Evolutionary conservation across 2,329 filamentous ascomycete species (phyloP), one percentile per base, ranked within the genome.

Genomic region (Xylariales sp.): DNA sequence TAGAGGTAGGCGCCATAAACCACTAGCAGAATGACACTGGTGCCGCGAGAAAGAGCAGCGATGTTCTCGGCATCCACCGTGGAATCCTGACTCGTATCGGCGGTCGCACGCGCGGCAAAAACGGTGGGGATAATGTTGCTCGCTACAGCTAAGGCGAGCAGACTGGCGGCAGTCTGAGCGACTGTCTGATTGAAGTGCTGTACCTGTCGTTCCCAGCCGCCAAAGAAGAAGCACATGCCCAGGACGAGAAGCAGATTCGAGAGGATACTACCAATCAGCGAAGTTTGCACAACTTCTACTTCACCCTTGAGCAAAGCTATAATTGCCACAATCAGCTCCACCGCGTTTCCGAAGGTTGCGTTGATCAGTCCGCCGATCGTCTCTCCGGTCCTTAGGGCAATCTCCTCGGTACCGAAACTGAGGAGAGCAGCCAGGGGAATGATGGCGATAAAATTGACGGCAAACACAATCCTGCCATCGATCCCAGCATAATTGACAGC

Each of bases 101-200:
- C 55, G 32, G 63, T 65, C 13, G 65, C 62, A 12, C 70, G 65
- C 45, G 86, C 50, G n/a, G 52, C 76, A 57, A 95, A 95, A 5
- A 91, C 88, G 5, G 89, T 95, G 0, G 91, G 91, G 18, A 96
- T 88, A 48, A 96, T 91, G 49, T 95, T 71, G 52, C 81, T 84
- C 34, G 82, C 83, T 25, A 94, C 85, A 12, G 85, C 83, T 15
- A 95, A 70, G 11, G 87, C 83, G 15, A 95, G 75, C 37, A 95
- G 66, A 53, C 84, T 88, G 12, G 89, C 82, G 4, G 89, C 87
- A 0, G 90, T 95, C 60, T 95, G 89, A 0, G 90, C 90, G 6
- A 96, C 89, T 0, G 87, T 91, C 23, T 85, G 80, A 67, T 96
- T 95, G 75, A 96, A 97, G 60, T 79, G 83, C 59, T 96, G 91